Evolutionary conservation across 495 filamentous ascomycete species (phyloP).

Genomic region (Oleoguttula mirabilis): DNA sequence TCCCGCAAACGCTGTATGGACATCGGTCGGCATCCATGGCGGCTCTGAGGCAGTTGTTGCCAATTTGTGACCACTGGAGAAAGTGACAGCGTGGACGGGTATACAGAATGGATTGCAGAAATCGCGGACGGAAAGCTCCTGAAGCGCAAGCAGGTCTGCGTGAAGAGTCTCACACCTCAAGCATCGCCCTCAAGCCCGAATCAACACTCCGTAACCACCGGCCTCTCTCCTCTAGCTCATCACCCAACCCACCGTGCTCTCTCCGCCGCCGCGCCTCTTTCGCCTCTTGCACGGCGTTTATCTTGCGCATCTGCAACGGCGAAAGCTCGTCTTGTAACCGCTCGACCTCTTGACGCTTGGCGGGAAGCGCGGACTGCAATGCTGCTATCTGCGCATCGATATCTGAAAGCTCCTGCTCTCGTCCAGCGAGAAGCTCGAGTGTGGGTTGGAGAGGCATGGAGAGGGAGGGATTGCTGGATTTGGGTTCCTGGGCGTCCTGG

Average conservation of each 20-base stretch:
- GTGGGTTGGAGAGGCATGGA: conserved; percentile 50
- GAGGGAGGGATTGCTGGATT: conserved; percentile 30
- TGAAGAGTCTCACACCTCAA: no score
- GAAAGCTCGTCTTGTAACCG: conserved; percentile 57
- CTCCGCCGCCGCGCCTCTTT: conserved; percentile 69
- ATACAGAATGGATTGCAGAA: no score
- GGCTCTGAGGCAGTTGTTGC: no score
- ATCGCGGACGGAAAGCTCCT: no score
- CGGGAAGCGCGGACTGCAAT: conserved; percentile 52
- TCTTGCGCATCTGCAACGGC: conserved; percentile 58
- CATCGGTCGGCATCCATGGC: no score
- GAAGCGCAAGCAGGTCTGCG: no score
- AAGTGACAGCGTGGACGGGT: no score
- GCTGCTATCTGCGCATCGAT: conserved; percentile 57
- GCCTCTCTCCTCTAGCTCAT: conserved; percentile 72
- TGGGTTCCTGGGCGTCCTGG: conserved; percentile 29
- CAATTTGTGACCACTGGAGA: no score
- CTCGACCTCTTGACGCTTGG: conserved; percentile 61
- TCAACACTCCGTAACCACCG: conserved; percentile 71
- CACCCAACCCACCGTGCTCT: conserved; percentile 54
- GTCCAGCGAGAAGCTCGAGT: conserved; percentile 41
- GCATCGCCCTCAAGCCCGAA: conserved; percentile 51
- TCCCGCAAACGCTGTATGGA: no score
- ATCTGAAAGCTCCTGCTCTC: conserved; percentile 48
- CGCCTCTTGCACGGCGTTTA: conserved; percentile 54